phyloP scores from a whole-genome alignment of 352 stramenopile genomes.

The Pythium volutum region DNA sequence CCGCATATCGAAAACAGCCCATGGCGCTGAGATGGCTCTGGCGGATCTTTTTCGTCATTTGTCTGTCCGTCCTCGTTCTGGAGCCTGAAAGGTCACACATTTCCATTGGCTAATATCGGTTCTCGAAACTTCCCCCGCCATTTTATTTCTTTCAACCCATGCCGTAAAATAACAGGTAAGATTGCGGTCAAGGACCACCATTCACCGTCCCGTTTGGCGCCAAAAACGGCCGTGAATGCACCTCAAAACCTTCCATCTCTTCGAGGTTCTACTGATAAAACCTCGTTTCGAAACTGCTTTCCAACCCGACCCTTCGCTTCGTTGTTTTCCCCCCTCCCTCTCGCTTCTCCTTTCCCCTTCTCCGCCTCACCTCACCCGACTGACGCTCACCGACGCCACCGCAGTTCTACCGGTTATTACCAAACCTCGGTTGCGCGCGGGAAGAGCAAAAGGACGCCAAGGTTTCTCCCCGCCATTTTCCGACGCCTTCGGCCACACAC shows the following conservation, averaged over 20 bases:
- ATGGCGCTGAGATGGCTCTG: neutral
- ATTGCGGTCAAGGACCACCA: constrained; percentile 23
- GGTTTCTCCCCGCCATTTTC: constrained; percentile 11
- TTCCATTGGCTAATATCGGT: constrained; percentile 13
- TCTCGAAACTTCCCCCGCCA: constrained; percentile 1
- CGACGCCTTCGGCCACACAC: constrained; percentile 2
- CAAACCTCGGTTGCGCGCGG: constrained; percentile 17
- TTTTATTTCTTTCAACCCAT: constrained; percentile 10
- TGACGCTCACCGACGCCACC: constrained; percentile 12
- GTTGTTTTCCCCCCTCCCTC: constrained; percentile 3
- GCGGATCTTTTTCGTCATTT: neutral
- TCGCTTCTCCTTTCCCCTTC: constrained; percentile 8
- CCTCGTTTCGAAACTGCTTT: constrained; percentile 12
- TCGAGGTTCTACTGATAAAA: constrained; percentile 14
- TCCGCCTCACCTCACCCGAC: constrained; percentile 15
- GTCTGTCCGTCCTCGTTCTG: neutral
- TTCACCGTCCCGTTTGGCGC: constrained; percentile 23
- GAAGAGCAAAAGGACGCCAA: constrained; percentile 10
- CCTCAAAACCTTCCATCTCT: constrained; percentile 2
- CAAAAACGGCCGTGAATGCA: constrained; percentile 16
- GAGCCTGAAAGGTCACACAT: constrained; percentile 9
- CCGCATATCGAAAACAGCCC: neutral
- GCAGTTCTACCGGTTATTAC: constrained; percentile 30
- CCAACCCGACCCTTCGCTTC: constrained; percentile 11
- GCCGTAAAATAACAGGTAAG: constrained; percentile 20